Evolutionary conservation across 352 stramenopile species (phyloP).

Genomic region (Phytopythium vexans): DNA sequence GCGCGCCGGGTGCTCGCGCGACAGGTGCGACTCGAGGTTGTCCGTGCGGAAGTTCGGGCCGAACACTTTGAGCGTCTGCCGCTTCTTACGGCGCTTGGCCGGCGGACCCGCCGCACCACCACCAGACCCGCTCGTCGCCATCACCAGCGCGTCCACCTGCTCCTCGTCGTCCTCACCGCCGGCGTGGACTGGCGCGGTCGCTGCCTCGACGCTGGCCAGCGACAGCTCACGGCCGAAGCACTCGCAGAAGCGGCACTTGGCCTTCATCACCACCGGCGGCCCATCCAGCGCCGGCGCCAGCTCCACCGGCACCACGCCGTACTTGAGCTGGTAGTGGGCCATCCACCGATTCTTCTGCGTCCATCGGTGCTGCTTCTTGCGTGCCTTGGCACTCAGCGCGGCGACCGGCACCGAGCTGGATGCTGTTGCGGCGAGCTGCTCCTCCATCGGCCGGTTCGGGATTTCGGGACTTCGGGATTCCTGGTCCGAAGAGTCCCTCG

Average conservation of each 20-base stretch:
- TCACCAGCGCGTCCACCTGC: not conserved
- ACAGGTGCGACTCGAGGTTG: constrained; percentile 53
- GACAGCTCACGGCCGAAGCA: constrained; percentile 38
- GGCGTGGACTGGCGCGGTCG: not conserved
- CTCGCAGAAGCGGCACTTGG: constrained; percentile 63
- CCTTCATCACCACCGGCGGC: constrained; percentile 33
- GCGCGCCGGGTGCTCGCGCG: constrained; percentile 39
- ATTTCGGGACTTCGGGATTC: not conserved
- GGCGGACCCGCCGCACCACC: constrained; percentile 3
- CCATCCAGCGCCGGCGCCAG: constrained; percentile 11
- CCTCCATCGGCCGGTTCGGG: not conserved
- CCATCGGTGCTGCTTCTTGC: constrained; percentile 56
- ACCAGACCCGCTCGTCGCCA: not conserved
- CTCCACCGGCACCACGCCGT: constrained; percentile 49
- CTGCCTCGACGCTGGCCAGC: constrained; percentile 1
- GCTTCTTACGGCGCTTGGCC: constrained; percentile 46
- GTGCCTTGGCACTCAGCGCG: constrained; percentile 25
- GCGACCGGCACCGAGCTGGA: not conserved
- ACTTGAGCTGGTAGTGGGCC: constrained; percentile 59
- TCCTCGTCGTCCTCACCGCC: not conserved
- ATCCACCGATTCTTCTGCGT: constrained; percentile 69
- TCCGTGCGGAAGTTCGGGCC: constrained; percentile 56
- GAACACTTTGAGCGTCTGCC: constrained; percentile 60
- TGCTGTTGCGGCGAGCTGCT: not conserved
- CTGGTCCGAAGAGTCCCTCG: not conserved